A percentile compares a stretch with the other conserved stretches of the same genome.
Evolutionary conservation across 2,329 filamentous ascomycete species (phyloP).

Genomic region (Ophiosphaerella herpotricha): DNA sequence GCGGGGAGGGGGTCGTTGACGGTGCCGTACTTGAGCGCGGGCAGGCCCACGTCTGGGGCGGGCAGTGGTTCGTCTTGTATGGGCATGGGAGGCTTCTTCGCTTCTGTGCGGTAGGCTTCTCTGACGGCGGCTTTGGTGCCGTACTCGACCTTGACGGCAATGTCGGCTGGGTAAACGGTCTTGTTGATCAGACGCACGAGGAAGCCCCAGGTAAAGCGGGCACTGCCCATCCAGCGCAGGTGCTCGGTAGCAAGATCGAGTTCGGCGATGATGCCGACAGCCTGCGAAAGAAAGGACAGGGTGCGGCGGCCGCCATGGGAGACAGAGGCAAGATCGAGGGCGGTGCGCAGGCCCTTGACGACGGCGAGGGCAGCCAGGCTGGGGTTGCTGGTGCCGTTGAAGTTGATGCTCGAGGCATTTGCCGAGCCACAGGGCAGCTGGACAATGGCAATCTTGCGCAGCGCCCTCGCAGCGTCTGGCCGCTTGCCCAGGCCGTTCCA

Average conservation of each 20-base stretch:
- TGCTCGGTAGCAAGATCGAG: conserved; percentile 87
- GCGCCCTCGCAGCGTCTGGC: conserved; percentile 72
- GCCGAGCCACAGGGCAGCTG: conserved; percentile 92
- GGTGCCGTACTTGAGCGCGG: conserved; percentile 77
- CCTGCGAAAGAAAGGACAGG: conserved; percentile 88
- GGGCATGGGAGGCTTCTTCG: conserved; percentile 25
- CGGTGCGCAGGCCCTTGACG: conserved; percentile 83
- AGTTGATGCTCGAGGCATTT: conserved; percentile 90
- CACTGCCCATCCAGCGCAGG: conserved; percentile 87
- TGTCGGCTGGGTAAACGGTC: conserved; percentile 83
- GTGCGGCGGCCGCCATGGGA: conserved; percentile 77
- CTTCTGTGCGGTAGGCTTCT: conserved; percentile 65
- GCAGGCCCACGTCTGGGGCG: conserved; percentile 56
- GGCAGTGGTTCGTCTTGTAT: conserved; percentile 32
- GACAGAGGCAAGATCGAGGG: conserved; percentile 83
- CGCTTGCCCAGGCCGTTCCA: conserved; percentile 89
- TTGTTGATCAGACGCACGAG: conserved; percentile 75
- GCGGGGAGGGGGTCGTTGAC: conserved; percentile 75
- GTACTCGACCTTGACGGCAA: conserved; percentile 82
- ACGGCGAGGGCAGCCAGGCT: conserved; percentile 79
- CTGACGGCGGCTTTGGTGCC: conserved; percentile 75
- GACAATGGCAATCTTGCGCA: conserved; percentile 77
- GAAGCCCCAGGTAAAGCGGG: conserved; percentile 84
- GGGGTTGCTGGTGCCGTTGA: conserved; percentile 78
- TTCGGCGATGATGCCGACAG: conserved; percentile 88